phyloP scores from a whole-genome alignment of 1,139 yeast genomes.

The Geotrichum phurueaensis region DNA sequence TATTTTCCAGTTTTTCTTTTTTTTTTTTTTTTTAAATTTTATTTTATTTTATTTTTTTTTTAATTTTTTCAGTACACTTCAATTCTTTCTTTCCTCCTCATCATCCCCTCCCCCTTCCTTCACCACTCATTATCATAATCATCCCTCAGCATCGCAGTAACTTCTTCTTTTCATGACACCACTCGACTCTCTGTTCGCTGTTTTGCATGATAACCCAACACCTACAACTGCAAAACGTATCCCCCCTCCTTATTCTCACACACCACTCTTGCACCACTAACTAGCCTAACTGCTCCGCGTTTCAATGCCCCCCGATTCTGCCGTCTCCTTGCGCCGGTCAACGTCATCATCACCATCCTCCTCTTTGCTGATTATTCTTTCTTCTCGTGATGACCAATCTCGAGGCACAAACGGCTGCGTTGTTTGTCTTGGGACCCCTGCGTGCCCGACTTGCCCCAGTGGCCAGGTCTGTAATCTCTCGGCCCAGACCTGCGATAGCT shows the following conservation, averaged over 20 bases:
- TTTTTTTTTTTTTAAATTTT: neutral
- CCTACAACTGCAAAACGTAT: neutral
- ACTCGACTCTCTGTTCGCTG: neutral
- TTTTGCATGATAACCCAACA: neutral
- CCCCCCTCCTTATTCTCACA: neutral
- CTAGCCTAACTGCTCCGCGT: no score
- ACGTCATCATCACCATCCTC: no score
- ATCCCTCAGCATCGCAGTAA: neutral
- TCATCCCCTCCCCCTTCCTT: neutral
- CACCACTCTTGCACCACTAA: neutral
- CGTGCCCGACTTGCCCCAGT: conserved; percentile 17
- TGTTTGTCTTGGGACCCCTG: conserved; percentile 13
- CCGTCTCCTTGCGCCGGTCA: no score
- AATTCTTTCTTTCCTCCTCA: neutral
- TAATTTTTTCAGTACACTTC: neutral
- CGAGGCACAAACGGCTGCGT: conserved; percentile 16
- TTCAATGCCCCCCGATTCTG: no score
- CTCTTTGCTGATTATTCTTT: neutral
- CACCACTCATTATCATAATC: neutral
- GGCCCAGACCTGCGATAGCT: conserved; percentile 17
- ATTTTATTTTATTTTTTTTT: neutral
- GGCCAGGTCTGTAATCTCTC: conserved; percentile 18
- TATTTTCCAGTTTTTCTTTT: no score
- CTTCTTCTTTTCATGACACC: neutral
- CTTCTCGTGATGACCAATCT: neutral